A percentile compares a stretch with the other conserved stretches of the same genome.
Evolutionary conservation across 148 eudicot genomes (phyloP).

Genomic region (Cornus controversa): DNA sequence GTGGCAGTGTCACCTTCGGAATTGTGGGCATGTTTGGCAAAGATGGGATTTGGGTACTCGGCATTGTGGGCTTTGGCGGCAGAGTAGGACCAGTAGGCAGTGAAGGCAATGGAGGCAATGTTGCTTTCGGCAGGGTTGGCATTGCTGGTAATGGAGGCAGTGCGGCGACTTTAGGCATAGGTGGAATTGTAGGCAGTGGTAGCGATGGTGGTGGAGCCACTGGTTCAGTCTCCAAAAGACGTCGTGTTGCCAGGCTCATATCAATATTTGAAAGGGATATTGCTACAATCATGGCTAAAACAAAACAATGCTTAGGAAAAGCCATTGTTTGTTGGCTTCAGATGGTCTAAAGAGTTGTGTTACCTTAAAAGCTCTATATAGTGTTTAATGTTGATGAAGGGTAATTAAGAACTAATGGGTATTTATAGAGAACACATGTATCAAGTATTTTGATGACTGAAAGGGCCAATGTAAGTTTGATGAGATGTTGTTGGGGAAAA

Average conservation of each 20-base stretch:
- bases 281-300: constrained; percentile 6
- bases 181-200: constrained; percentile 10
- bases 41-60: background rate
- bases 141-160: constrained; percentile 12
- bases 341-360: too few relatives aligned
- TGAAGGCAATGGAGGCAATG: constrained; percentile 15
- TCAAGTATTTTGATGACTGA: background rate
- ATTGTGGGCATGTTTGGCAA: constrained; percentile 13
- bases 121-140: constrained; percentile 7
- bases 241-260: constrained; percentile 9
- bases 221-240: constrained; percentile 6
- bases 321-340: background rate
- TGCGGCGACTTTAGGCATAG: background rate
- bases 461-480: background rate
- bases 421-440: background rate
- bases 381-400: background rate
- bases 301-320: background rate
- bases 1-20: background rate
- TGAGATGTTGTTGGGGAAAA: background rate
- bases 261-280: constrained; percentile 15
- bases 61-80: constrained; percentile 10
- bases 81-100: constrained; percentile 1
- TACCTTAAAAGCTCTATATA: too few relatives aligned
- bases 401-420: background rate
- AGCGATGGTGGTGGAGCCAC: background rate